Evolutionary conservation across 257 asterid genomes (phyloP).

Genomic region (Solanum pinnatisectum): DNA sequence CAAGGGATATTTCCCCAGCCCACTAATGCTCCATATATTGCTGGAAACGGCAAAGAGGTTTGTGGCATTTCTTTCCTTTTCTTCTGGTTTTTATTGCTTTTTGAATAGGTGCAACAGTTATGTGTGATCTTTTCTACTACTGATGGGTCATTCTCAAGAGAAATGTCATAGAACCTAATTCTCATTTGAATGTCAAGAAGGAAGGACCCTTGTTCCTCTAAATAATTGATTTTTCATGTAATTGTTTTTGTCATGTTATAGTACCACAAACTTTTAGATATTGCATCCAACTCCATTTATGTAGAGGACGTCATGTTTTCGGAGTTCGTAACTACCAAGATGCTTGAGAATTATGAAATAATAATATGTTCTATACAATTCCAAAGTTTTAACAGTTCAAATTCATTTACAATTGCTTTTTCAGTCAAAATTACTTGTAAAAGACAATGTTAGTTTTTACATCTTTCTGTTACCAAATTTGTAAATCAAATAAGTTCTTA

Average conservation of each 20-base stretch:
- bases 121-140: background rate
- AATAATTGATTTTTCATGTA: background rate
- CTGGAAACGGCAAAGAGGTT: constrained; percentile 81
- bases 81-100: background rate
- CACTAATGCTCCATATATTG: constrained; percentile 49
- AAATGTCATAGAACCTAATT: background rate
- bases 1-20: constrained; percentile 92
- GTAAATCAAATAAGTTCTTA: background rate
- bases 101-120: background rate
- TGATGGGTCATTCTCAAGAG: background rate
- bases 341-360: background rate
- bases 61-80: background rate
- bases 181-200: background rate
- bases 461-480: background rate
- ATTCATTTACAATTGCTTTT: background rate
- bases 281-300: background rate
- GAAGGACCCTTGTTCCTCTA: background rate
- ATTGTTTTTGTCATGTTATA: background rate
- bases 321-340: background rate
- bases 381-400: background rate
- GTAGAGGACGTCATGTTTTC: background rate
- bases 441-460: background rate
- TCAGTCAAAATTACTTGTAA: background rate
- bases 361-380: background rate
- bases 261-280: background rate